Evolutionary conservation across 495 filamentous ascomycete species (phyloP).

Genomic region (Lentithecium fluviatile): DNA sequence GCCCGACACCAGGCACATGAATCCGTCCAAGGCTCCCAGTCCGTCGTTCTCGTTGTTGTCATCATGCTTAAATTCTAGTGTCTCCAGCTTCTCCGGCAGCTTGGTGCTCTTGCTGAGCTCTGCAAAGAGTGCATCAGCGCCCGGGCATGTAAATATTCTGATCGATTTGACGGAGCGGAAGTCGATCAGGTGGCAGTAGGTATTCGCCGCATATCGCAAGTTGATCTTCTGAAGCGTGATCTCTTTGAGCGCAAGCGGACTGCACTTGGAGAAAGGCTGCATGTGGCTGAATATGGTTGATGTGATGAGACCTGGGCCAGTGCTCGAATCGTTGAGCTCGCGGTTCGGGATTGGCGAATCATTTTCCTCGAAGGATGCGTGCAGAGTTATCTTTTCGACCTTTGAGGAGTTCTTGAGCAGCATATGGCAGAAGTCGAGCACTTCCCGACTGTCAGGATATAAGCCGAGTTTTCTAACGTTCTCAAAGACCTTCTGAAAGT

Average conservation of each 20-base stretch:
- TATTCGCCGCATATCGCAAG: constrained; percentile 41
- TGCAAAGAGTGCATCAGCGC: constrained; percentile 43
- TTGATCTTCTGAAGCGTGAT: constrained; percentile 39
- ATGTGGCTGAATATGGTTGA: constrained; percentile 41
- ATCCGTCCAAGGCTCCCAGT: constrained; percentile 42
- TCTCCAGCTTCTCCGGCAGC: constrained; percentile 41
- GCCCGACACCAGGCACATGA: constrained; percentile 44
- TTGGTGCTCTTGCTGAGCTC: constrained; percentile 41
- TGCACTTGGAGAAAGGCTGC: constrained; percentile 44
- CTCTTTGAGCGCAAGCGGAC: constrained; percentile 38
- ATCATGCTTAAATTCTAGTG: constrained; percentile 41
- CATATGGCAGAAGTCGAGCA: constrained; percentile 36
- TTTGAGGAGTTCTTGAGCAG: constrained; percentile 36
- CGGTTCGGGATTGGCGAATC: constrained; percentile 33
- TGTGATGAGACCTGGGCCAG: constrained; percentile 41
- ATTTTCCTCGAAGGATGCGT: constrained; percentile 39
- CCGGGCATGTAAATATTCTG: constrained; percentile 38
- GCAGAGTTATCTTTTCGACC: constrained; percentile 43
- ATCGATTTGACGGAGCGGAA: constrained; percentile 38
- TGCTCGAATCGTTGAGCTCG: constrained; percentile 43
- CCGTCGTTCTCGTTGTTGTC: constrained; percentile 45
- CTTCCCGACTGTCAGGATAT: constrained; percentile 40
- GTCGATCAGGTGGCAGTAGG: constrained; percentile 44
- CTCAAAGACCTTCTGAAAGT: constrained; percentile 38
- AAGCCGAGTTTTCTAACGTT: constrained; percentile 39